Base-by-base conservation (phyloP, 495 filamentous ascomycete genomes). In the Bombardia bombarda region DNA sequence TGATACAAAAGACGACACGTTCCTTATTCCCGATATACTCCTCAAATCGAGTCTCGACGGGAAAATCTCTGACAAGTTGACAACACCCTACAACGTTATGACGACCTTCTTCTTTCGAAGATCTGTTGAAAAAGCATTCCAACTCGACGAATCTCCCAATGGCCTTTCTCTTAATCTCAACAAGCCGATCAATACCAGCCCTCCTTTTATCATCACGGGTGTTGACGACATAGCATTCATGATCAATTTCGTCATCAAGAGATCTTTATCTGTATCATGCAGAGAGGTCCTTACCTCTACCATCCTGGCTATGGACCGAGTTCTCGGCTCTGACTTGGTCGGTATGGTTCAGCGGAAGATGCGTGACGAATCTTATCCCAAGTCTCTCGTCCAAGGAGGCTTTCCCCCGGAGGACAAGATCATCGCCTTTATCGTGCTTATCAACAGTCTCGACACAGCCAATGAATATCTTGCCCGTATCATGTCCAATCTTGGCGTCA, bases 211-310 rank as follows among this genome's bases (percentile, higher is more conserved):
- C 54, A 90, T 89, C 40, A 92, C 89, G 0, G 87, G 90, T 1
- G 90, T 98, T 7, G 92, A 97, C 68, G 92, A 94, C 62, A 90
- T 97, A 41, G 97, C 97, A 92, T 98, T 95, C 66, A 95, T 96
- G 49, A 87, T 95, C 56, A 90, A 93, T 56, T 84, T 90, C 38
- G 82, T 95, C 32, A 71, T 97, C 31, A 82, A 87, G 38, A 83
- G 88, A 46, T 83, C 88, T 4, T 71, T 97, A 30, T 79, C 85
- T 1, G 96, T 93, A 5, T 87, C 86, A 0, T 88, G 95, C 56
- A 66, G 77, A 39, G 69, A 72, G 4, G 80, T 95, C 17, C 70
- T 90, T 19, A 77, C 75, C 40, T 81, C 74, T 32, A 86, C 93
- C 8, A 72, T 96, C 28, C 82, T 88, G 2, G 82, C 79, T 0